Base-by-base conservation (phyloP, 495 filamentous ascomycete species). In the Aspergillus carlsbadensis region DNA sequence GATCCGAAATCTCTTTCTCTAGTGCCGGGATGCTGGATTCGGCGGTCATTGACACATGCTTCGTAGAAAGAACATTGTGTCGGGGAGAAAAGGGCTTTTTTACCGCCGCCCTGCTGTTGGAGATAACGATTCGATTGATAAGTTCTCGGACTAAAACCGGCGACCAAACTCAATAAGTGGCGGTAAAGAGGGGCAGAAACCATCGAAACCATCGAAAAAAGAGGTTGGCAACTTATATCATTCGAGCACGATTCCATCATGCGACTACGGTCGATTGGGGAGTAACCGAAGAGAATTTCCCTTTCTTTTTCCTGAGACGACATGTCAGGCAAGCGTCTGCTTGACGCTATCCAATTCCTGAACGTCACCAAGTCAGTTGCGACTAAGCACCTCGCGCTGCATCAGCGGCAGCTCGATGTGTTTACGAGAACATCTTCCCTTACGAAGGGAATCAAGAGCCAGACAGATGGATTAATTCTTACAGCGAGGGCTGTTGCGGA, bases 341-440 rank as follows among this genome's bases (percentile, higher is more conserved):
- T 96, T 54, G 92, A 97, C 75, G 81, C 87, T 58, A 84, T 88
- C 56, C 86, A 88, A 58, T 78, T 96, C 36, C 81, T 88, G 65
- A 86, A 83, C 76, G 92, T 89, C 65, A 87, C 90, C 54, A 84
- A 84, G 42, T 79, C 84, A 10, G 81, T 99, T 45, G 89, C 88
- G 14, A 75, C 80, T 60, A 90, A 91, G 72, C 94, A 98, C 72
- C 71, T 90, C 43, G 83, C 83, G 14, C 80, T 97, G 59, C 87
- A 92, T 15, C 77, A 81, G 37, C 79, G 83, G 52, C 91, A 98
- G 68, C 70, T 94, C 22, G 87, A 96, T 70, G 71, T 87, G 54
- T 97, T 88, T 68, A 84, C 78, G 49, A 81, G 80, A 56, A 90
- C 88, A 8, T 94, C 92, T 2, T 89, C 85, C 33, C 76, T 96